Evolutionary conservation across 2,329 filamentous ascomycete species (phyloP).

Genomic region (Huntiella abstrusa): DNA sequence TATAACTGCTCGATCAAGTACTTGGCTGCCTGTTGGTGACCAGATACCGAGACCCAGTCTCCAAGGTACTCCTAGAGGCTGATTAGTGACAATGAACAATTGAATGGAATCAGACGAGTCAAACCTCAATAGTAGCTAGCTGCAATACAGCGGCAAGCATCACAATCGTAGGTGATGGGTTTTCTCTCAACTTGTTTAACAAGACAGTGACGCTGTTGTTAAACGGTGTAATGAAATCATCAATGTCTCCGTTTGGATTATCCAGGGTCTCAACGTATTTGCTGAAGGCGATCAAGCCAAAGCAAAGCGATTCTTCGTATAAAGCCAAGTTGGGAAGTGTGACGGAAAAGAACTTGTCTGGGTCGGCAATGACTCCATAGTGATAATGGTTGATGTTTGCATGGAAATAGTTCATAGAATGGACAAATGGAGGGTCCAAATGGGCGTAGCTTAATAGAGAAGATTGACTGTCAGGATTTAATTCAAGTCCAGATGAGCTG

Average conservation of each 20-base stretch:
- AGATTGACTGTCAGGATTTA: not conserved
- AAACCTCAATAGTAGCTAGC: conserved; percentile 80
- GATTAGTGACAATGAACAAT: not conserved
- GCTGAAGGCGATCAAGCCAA: conserved; percentile 73
- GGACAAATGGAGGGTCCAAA: conserved; percentile 51
- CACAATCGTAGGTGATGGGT: conserved; percentile 50
- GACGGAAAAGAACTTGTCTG: conserved; percentile 52
- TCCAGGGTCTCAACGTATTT: conserved; percentile 68
- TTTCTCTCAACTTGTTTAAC: conserved; percentile 49
- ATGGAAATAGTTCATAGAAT: conserved; percentile 60
- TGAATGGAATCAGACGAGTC: conserved; percentile 11
- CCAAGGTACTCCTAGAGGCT: conserved; percentile 64
- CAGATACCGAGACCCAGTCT: conserved; percentile 85
- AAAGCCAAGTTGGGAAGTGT: conserved; percentile 55
- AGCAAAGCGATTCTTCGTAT: conserved; percentile 58
- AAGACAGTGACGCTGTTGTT: conserved; percentile 70
- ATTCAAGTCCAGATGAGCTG: conserved; percentile 6
- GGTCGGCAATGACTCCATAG: conserved; percentile 58
- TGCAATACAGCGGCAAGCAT: conserved; percentile 79
- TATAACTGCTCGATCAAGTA: conserved; percentile 63
- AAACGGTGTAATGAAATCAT: conserved; percentile 76
- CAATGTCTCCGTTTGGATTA: conserved; percentile 51
- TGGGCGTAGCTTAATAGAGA: conserved; percentile 29
- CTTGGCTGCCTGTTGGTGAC: conserved; percentile 78
- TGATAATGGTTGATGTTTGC: conserved; percentile 65